phyloP scores from a whole-genome alignment of 2,329 filamentous ascomycete species.

The Hypoxylon sp. region DNA sequence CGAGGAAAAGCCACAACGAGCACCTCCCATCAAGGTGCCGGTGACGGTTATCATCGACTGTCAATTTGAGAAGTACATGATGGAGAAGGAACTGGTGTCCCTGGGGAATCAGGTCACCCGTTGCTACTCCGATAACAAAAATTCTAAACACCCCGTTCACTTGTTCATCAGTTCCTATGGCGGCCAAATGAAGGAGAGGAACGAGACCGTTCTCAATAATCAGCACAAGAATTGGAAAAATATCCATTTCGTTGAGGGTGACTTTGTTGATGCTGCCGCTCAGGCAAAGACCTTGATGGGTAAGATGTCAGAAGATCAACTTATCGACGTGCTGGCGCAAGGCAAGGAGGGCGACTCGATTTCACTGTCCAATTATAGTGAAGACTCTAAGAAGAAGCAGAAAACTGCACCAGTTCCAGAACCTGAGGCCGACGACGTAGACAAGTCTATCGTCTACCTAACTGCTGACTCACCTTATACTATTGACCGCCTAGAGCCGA shows the following conservation, averaged over 20 bases:
- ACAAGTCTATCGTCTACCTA: conserved; percentile 80
- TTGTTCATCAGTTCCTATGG: conserved; percentile 84
- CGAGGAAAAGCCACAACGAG: conserved; percentile 55
- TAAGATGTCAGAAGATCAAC: conserved; percentile 65
- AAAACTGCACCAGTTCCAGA: conserved; percentile 46
- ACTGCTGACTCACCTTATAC: conserved; percentile 92
- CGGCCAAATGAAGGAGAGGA: conserved; percentile 81
- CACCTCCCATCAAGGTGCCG: conserved; percentile 69
- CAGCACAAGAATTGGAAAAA: conserved; percentile 86
- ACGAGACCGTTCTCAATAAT: conserved; percentile 79
- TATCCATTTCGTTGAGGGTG: conserved; percentile 78
- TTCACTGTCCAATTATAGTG: conserved; percentile 52
- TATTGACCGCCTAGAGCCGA: conserved; percentile 84
- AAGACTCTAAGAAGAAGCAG: conserved; percentile 56
- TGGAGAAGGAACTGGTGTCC: conserved; percentile 85
- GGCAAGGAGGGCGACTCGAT: conserved; percentile 54
- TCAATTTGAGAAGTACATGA: conserved; percentile 92
- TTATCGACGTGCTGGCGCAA: conserved; percentile 71
- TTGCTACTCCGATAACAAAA: conserved; percentile 89
- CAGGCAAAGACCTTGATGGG: conserved; percentile 78
- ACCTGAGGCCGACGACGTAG: conserved; percentile 53
- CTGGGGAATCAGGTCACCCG: conserved; percentile 87
- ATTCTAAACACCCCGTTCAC: conserved; percentile 76
- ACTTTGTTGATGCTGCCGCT: conserved; percentile 79
- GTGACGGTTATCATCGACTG: conserved; percentile 90